Evolutionary conservation across 2,329 filamentous ascomycete species (phyloP).

Genomic region (Fusarium lateritium): DNA sequence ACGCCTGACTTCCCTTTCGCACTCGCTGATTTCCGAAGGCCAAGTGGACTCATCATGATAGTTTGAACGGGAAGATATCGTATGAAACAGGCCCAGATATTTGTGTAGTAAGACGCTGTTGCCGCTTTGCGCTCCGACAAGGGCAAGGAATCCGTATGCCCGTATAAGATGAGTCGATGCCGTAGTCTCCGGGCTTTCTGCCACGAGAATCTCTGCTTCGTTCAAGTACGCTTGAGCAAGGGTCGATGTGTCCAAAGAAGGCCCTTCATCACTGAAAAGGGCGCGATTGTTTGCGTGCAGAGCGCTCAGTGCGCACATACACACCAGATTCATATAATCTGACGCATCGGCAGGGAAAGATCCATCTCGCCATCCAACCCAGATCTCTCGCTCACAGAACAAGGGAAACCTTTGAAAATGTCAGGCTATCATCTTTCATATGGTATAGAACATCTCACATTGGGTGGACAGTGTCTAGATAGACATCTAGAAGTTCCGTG

Average conservation of each 20-base stretch:
- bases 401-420: neutral
- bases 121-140: neutral
- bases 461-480: neutral
- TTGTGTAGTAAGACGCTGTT: neutral
- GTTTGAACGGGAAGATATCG: neutral
- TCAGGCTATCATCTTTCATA: neutral
- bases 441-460: neutral
- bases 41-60: conserved; percentile 1
- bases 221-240: neutral
- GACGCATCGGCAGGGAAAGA: neutral
- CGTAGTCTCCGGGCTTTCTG: neutral
- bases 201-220: neutral
- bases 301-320: conserved; percentile 9
- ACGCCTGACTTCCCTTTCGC: conserved; percentile 24
- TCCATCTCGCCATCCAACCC: conserved; percentile 1
- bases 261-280: neutral
- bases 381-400: neutral
- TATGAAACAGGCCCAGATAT: neutral
- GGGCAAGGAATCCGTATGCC: neutral
- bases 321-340: conserved; percentile 4
- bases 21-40: neutral
- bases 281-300: conserved; percentile 3
- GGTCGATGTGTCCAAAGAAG: neutral
- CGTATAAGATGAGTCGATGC: neutral
- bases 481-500: neutral